Evolutionary conservation across 1,284 basidiomycete genomes (phyloP).

Genomic region (Ceratorhiza oryzae-sativae): DNA sequence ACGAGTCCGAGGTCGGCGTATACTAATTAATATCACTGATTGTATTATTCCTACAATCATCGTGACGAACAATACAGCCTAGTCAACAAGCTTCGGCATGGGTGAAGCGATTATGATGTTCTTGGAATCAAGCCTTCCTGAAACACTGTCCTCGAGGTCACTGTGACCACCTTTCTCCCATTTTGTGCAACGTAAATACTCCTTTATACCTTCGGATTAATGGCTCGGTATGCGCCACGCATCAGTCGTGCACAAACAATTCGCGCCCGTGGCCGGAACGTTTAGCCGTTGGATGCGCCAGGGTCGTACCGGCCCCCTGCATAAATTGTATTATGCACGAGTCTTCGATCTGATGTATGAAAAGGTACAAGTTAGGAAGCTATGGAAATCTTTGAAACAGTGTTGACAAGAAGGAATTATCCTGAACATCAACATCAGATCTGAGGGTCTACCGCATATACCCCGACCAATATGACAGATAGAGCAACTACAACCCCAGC

Average conservation of each 20-base stretch:
- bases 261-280: background rate
- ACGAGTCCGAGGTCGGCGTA: background rate
- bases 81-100: background rate
- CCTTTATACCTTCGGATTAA: background rate
- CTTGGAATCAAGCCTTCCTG: background rate
- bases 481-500: background rate
- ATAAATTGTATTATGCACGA: background rate
- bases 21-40: background rate
- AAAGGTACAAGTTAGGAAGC: background rate
- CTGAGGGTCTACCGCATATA: conserved; percentile 17
- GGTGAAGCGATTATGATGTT: background rate
- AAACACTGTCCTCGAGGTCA: background rate
- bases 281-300: background rate
- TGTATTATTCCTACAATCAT: background rate
- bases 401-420: background rate
- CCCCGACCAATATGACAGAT: conserved; percentile 11
- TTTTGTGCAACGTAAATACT: background rate
- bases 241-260: background rate
- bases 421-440: background rate
- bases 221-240: background rate
- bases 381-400: background rate
- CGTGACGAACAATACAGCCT: background rate
- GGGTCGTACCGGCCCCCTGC: background rate
- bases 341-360: background rate
- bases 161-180: background rate